Base-by-base conservation (phyloP, 352 stramenopile species). In the Lagenidium giganteum region DNA sequence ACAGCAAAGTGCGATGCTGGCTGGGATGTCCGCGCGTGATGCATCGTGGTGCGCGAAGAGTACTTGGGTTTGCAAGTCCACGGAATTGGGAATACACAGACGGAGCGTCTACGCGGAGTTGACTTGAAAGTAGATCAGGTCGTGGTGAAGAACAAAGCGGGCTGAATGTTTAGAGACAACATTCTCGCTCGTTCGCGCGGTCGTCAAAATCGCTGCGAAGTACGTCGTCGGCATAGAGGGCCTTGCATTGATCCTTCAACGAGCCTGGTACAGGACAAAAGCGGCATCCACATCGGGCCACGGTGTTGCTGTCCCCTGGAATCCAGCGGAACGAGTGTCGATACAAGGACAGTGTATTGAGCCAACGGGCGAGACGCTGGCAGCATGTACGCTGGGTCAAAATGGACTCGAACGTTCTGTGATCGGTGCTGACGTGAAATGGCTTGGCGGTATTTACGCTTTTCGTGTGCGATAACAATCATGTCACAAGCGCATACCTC, bases 331-430 rank as follows among this genome's bases (percentile, higher is more conserved):
- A 60, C 7, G 8, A 14, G 14, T 49, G 46, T 16, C 54, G 44
- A 32, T 33, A 64, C 1, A 52, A 18, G n/a, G 14, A 31, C 2
- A 60, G 45, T 23, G 56, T 40, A 35, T 64, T 60, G 21, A 49
- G 37, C 47, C 47, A 49, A 2, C 38, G 47, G 8, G 37, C 38
- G 13, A 55, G 21, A 3, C 33, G 32, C 21, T 51, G 39, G 2
- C 31, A 49, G 11, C 38, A 46, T 3, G 41, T 57, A 5, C 13
- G 11, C 46, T 57, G 55, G 4, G 37, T 17, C 4, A 60, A 17
- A 17, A 51, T 51, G 20, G 40, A 45, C 14, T 55, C 38, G 14
- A 60, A n/a, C 3, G 38, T 60, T 3, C 32, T 36, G 22, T 54
- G 51, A 37, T 54, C 44, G 0, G 45, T 61, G 25, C 47, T 50